Evolutionary conservation across 2,329 filamentous ascomycete species (phyloP).

Genomic region (Cyclaneusma minus): DNA sequence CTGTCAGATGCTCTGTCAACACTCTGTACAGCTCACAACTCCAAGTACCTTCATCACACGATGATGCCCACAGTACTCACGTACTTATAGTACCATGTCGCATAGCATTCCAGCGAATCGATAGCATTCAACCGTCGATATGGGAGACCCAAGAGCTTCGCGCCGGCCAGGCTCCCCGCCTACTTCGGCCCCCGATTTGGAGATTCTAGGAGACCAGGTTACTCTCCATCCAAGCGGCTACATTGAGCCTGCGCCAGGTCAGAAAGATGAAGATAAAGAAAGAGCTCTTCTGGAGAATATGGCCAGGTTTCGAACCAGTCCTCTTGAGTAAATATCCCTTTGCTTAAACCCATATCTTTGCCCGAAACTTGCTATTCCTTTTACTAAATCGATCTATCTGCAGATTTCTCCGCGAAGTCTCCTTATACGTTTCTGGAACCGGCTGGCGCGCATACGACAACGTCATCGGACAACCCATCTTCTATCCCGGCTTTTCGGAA

Average conservation of each 20-base stretch:
- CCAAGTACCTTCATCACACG: too few species aligned
- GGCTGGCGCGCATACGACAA: constrained; percentile 93
- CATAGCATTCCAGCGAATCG: too few species aligned
- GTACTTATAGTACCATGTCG: too few species aligned
- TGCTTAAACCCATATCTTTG: constrained; percentile 1
- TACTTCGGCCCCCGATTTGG: constrained; percentile 55
- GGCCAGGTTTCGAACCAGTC: constrained; percentile 65
- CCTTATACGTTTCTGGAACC: constrained; percentile 78
- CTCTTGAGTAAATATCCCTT: constrained; percentile 32
- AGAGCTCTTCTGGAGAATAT: constrained; percentile 66
- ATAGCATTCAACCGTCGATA: constrained; percentile 16
- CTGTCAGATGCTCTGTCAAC: too few species aligned
- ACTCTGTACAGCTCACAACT: too few species aligned
- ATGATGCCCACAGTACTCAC: too few species aligned
- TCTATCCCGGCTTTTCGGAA: constrained; percentile 83
- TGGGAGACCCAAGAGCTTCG: constrained; percentile 18
- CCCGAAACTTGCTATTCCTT: constrained; percentile 1
- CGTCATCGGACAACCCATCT: constrained; percentile 81
- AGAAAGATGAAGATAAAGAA: constrained; percentile 39
- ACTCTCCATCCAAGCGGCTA: constrained; percentile 61
- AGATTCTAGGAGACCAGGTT: constrained; percentile 60
- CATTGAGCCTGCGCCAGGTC: constrained; percentile 30
- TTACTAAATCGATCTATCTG: constrained; percentile 2
- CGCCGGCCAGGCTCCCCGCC: constrained; percentile 20
- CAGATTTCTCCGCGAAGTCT: constrained; percentile 82